Percentiles rank a stretch among this genome's conserved stretches.
Evolutionary conservation across 225 moss, liverwort and hornwort genomes (phyloP).

Genomic region (Physcomitrellopsis africana): DNA sequence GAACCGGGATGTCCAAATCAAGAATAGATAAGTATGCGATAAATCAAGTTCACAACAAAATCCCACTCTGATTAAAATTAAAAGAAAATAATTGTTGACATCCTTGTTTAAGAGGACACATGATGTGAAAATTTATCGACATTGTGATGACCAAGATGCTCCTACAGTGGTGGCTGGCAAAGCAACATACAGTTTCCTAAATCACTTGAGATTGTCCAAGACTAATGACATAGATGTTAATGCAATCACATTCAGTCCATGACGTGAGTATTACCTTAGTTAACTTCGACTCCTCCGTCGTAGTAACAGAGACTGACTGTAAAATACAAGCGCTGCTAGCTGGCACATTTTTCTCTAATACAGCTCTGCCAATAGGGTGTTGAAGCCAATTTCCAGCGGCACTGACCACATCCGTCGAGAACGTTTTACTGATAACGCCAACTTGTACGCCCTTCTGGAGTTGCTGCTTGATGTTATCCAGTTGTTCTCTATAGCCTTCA

Average conservation of each 20-base stretch:
- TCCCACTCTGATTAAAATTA: background rate
- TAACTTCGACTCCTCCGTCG: constrained; percentile 65
- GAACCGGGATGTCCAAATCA: background rate
- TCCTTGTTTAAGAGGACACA: background rate
- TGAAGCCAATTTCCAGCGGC: constrained; percentile 59
- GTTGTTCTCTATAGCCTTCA: constrained; percentile 49
- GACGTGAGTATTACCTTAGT: constrained; percentile 54
- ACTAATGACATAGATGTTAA: constrained; percentile 1
- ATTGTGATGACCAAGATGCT: background rate
- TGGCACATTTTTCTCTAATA: constrained; percentile 38
- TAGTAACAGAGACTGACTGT: constrained; percentile 77
- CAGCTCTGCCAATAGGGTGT: constrained; percentile 62
- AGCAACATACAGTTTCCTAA: background rate
- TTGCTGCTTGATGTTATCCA: constrained; percentile 55
- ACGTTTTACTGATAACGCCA: constrained; percentile 57
- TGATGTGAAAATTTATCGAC: background rate
- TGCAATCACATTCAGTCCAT: background rate
- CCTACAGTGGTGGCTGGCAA: background rate
- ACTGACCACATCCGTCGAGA: constrained; percentile 50
- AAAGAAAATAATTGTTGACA: background rate
- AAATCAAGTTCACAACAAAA: background rate
- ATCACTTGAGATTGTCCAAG: background rate
- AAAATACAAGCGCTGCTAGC: constrained; percentile 60
- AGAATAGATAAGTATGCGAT: background rate
- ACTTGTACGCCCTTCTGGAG: constrained; percentile 56